These are phyloP conservation scores for Ustilago sp. DNA, from an alignment of 1,284 basidiomycete genomes.

Conservation along the genomic window DNA sequence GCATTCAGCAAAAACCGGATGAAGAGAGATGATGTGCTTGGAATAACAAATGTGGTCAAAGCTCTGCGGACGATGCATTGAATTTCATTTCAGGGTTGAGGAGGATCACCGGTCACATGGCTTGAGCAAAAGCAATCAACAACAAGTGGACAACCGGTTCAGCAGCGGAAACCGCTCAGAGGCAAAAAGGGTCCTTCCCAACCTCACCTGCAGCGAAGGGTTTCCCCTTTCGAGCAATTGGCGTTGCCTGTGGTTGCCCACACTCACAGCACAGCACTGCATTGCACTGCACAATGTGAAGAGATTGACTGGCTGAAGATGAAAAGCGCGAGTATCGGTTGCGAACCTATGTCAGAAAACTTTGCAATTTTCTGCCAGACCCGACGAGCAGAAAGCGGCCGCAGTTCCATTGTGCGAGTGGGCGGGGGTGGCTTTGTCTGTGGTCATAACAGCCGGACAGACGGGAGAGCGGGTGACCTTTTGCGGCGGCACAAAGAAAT, in stretches of 20 bases:
- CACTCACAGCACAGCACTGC: no score
- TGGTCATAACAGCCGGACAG: not conserved
- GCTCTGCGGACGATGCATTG: not conserved
- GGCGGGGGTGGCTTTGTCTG: not conserved
- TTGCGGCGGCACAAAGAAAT: not conserved
- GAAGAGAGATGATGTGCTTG: not conserved
- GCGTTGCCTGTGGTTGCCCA: not conserved
- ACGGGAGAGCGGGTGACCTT: not conserved
- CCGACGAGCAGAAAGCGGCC: not conserved
- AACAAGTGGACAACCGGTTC: not conserved
- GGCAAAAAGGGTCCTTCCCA: not conserved
- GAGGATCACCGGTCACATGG: not conserved
- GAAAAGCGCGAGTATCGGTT: constrained; percentile 2
- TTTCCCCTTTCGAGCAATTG: not conserved
- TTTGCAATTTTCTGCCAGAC: not conserved
- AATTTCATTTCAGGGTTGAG: constrained; percentile 8
- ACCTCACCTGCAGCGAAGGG: not conserved
- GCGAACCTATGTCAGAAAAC: constrained; percentile 4
- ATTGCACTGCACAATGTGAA: no score
- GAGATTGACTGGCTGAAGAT: not conserved
- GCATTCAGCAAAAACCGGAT: not conserved
- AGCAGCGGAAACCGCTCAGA: not conserved
- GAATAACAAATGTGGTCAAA: not conserved
- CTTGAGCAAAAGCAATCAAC: not conserved
- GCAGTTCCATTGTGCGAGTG: not conserved